phyloP scores from a whole-genome alignment of 805 yeast species.

The Ogataea neopini region DNA sequence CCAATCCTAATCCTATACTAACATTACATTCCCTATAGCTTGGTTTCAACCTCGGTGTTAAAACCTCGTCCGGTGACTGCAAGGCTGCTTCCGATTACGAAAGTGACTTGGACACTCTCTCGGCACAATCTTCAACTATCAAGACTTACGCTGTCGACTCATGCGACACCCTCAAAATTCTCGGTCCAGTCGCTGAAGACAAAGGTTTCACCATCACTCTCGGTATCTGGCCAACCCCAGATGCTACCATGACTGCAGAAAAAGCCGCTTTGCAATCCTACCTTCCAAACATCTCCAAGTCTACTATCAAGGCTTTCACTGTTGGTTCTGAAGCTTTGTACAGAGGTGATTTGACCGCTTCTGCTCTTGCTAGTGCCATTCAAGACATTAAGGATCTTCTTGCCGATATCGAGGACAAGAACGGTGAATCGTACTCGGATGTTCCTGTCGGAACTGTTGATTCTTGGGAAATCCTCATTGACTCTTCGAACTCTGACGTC shows the following conservation, averaged over 20 bases:
- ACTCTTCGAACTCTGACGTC: conserved; percentile 68
- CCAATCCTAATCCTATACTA: conserved; percentile 4
- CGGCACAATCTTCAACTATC: conserved; percentile 60
- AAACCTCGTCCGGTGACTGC: conserved; percentile 73
- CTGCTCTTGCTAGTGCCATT: conserved; percentile 69
- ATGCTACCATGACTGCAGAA: conserved; percentile 72
- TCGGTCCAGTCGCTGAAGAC: conserved; percentile 84
- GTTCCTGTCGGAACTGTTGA: conserved; percentile 91
- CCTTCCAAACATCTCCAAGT: conserved; percentile 70
- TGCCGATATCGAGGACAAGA: conserved; percentile 64
- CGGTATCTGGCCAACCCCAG: conserved; percentile 95
- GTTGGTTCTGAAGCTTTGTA: conserved; percentile 97
- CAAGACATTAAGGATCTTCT: conserved; percentile 60
- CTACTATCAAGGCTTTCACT: conserved; percentile 71
- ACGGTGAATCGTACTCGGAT: conserved; percentile 73
- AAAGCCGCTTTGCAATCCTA: conserved; percentile 66
- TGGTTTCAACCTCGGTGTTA: conserved; percentile 86
- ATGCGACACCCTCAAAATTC: conserved; percentile 81
- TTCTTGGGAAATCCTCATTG: conserved; percentile 92
- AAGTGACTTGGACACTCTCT: conserved; percentile 61
- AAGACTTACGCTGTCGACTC: conserved; percentile 93
- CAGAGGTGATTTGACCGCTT: conserved; percentile 82
- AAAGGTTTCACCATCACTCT: conserved; percentile 75
- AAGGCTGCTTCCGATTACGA: conserved; percentile 71
- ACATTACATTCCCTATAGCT: conserved; percentile 29